These are phyloP conservation scores for Alternaria sp. DNA, from an alignment of 2,329 filamentous ascomycete genomes.

Conservation along the genomic window DNA sequence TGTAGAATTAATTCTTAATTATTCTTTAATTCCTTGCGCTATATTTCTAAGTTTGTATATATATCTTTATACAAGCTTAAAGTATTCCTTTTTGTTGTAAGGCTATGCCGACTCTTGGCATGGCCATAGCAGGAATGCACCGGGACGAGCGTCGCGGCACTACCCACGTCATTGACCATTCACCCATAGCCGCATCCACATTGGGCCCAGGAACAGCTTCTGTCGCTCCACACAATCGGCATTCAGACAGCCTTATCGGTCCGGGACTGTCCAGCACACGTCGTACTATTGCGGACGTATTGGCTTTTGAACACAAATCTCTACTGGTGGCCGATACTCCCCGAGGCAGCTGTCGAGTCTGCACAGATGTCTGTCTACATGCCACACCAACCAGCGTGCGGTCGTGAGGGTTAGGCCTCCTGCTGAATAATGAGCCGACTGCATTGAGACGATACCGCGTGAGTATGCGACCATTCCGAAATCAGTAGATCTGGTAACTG, in stretches of 20 bases:
- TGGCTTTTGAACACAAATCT: background rate
- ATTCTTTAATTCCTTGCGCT: no score
- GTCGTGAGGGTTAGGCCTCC: background rate
- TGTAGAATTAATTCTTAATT: no score
- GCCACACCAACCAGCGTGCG: background rate
- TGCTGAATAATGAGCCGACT: background rate
- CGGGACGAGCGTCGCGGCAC: background rate
- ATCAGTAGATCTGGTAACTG: background rate
- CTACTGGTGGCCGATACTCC: background rate
- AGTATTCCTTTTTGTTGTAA: no score
- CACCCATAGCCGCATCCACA: constrained; percentile 1
- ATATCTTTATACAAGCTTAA: no score
- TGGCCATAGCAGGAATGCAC: no score
- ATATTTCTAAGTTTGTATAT: no score
- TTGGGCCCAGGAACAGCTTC: constrained; percentile 1
- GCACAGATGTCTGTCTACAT: background rate
- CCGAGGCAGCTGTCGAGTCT: background rate
- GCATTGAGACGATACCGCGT: background rate
- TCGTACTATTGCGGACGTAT: background rate
- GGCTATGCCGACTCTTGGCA: no score
- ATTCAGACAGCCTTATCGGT: constrained; percentile 11
- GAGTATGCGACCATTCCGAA: background rate
- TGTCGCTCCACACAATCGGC: constrained; percentile 7
- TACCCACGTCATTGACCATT: constrained; percentile 4
- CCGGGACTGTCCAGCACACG: background rate